Percentiles rank a stretch among this genome's conserved stretches.
phyloP scores from a whole-genome alignment of 2,329 filamentous ascomycete genomes.

The Seiridium unicorne region DNA sequence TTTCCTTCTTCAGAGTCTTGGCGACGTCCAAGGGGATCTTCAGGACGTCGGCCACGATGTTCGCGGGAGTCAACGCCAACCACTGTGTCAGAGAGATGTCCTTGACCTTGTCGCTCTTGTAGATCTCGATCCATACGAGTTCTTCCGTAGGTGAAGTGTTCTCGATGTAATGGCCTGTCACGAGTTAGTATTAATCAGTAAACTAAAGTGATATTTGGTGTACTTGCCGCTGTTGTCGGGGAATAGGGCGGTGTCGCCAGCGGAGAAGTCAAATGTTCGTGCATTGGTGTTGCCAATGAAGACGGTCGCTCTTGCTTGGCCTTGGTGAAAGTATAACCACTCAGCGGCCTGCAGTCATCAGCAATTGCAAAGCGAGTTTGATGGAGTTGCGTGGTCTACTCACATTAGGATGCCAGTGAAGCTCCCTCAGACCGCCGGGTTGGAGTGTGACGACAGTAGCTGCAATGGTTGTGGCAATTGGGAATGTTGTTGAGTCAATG shows the following conservation, averaged over 20 bases:
- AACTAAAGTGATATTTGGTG: not conserved
- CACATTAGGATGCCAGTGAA: conserved; percentile 71
- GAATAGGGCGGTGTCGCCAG: conserved; percentile 68
- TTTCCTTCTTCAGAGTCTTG: conserved; percentile 59
- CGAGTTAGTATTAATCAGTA: conserved; percentile 7
- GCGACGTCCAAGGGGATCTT: conserved; percentile 59
- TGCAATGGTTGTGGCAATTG: conserved; percentile 63
- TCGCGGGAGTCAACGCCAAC: conserved; percentile 64
- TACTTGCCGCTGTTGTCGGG: conserved; percentile 59
- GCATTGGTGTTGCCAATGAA: conserved; percentile 61
- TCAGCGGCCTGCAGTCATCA: conserved; percentile 53
- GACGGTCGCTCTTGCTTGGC: conserved; percentile 59
- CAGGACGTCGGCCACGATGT: conserved; percentile 58
- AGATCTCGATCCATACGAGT: conserved; percentile 67
- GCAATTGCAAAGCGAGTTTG: not conserved
- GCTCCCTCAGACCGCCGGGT: conserved; percentile 61
- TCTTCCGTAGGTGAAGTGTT: conserved; percentile 64
- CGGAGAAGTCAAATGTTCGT: conserved; percentile 64
- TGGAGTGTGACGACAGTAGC: conserved; percentile 63
- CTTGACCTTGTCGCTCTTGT: conserved; percentile 64
- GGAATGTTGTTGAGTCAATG: conserved; percentile 67
- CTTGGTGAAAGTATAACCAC: conserved; percentile 70
- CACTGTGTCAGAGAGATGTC: conserved; percentile 69
- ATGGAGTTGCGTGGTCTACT: conserved; percentile 18
- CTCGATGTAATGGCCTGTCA: conserved; percentile 62